These are phyloP conservation scores for Scutellaria baicalensis DNA, from an alignment of 257 asterid species.

Conservation along the genomic window DNA sequence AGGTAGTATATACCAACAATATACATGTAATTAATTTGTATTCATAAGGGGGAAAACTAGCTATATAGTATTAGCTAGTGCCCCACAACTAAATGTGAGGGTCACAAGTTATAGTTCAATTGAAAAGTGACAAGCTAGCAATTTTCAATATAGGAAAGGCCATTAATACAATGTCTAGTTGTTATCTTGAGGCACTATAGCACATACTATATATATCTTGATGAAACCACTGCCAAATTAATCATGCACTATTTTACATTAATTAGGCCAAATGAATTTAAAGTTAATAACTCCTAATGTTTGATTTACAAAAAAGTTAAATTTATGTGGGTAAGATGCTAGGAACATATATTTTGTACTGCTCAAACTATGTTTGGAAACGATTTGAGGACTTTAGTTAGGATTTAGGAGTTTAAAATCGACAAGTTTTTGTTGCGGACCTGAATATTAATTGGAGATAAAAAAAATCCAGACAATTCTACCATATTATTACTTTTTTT, in stretches of 20 bases:
- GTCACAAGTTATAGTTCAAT: not conserved
- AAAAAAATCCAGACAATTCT: no score
- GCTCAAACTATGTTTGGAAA: no score
- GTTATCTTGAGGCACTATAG: not conserved
- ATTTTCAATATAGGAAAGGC: not conserved
- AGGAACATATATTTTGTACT: no score
- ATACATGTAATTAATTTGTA: not conserved
- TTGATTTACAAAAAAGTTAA: no score
- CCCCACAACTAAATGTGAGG: not conserved
- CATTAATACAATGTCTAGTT: not conserved
- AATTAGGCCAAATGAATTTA: not conserved
- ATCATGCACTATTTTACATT: slow-evolving; percentile 6
- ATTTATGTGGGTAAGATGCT: no score
- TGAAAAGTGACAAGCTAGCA: not conserved
- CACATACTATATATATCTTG: not conserved
- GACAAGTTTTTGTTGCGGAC: no score
- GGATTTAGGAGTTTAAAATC: no score
- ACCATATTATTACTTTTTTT: no score
- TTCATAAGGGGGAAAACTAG: not conserved
- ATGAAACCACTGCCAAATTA: not conserved
- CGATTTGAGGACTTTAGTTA: no score
- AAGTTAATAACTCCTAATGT: no score
- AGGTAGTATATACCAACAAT: no score
- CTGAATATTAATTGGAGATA: no score
- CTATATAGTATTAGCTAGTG: not conserved